A percentile compares a stretch with the other conserved stretches of the same genome.
Conservation (phyloP, 306 rosid species). For the Citrullus mucosospermus region DNA sequence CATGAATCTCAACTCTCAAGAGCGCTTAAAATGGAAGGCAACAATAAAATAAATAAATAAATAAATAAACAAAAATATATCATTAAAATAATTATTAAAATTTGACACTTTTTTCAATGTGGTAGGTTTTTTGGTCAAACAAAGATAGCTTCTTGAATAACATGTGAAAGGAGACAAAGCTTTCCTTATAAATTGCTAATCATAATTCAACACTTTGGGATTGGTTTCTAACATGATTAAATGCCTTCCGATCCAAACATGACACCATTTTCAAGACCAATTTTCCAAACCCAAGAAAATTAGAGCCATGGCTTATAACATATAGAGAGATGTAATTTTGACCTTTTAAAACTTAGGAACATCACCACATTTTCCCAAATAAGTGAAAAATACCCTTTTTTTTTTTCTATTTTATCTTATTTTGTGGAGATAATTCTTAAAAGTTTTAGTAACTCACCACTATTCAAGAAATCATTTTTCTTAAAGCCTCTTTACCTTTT, state of each 20-base stretch:
- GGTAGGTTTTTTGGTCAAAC: neutral
- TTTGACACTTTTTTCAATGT: neutral
- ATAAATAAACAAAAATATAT: neutral
- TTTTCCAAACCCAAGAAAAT: neutral
- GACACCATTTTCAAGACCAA: neutral
- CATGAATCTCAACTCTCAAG: neutral
- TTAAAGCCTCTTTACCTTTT: too few relatives aligned
- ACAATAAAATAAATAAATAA: neutral
- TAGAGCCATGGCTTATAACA: neutral
- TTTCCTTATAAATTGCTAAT: neutral
- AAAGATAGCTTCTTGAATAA: neutral
- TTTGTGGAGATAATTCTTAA: neutral
- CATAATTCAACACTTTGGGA: neutral
- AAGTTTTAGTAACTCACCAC: too few relatives aligned
- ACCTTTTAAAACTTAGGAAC: neutral
- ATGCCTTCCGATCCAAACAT: neutral
- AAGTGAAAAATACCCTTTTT: neutral
- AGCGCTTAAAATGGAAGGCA: neutral
- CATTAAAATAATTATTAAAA: neutral
- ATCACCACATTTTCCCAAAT: neutral
- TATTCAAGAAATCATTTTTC: too few relatives aligned
- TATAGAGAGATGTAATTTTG: neutral
- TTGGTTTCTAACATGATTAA: neutral
- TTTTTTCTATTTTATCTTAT: neutral
- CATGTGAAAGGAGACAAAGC: neutral